Conservation (phyloP, 2,329 filamentous ascomycete species). For the Alternaria burnsii region DNA sequence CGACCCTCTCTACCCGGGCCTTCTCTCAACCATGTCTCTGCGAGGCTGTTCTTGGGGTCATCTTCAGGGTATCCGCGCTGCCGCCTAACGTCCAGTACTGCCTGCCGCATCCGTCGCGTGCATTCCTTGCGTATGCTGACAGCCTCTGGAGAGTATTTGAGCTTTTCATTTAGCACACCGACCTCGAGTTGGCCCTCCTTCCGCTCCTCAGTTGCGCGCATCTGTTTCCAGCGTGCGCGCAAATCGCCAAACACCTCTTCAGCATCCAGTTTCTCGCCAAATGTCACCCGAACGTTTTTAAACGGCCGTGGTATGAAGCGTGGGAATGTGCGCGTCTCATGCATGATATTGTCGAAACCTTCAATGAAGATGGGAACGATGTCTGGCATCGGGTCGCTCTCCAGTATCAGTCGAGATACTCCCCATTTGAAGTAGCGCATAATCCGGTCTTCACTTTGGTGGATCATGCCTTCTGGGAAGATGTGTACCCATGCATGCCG, state of each 20-base stretch:
- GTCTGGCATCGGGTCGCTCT: slow-evolving; percentile 85
- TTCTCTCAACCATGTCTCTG: slow-evolving; percentile 79
- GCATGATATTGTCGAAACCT: slow-evolving; percentile 87
- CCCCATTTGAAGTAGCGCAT: slow-evolving; percentile 99
- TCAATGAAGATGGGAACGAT: slow-evolving; percentile 95
- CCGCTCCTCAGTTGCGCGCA: slow-evolving; percentile 65
- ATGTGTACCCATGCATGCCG: slow-evolving; percentile 89
- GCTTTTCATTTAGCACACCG: slow-evolving; percentile 69
- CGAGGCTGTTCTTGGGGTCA: slow-evolving; percentile 77
- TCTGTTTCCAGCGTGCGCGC: slow-evolving; percentile 74
- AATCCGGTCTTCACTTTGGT: slow-evolving; percentile 79
- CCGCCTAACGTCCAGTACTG: slow-evolving; percentile 80
- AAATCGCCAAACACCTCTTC: slow-evolving; percentile 81
- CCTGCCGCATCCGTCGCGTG: slow-evolving; percentile 76
- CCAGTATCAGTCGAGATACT: slow-evolving; percentile 86
- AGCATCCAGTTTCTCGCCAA: slow-evolving; percentile 79
- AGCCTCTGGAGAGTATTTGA: slow-evolving; percentile 78
- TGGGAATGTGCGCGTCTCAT: slow-evolving; percentile 80
- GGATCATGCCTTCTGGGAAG: slow-evolving; percentile 93
- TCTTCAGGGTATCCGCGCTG: slow-evolving; percentile 79
- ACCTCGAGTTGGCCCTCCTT: slow-evolving; percentile 54
- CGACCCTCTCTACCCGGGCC: slow-evolving; percentile 63
- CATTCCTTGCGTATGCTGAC: slow-evolving; percentile 80
- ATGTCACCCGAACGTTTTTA: slow-evolving; percentile 74
- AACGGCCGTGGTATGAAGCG: slow-evolving; percentile 80